Conservation (phyloP, 768 basidiomycete genomes). For the Rhizopogon sp. region DNA sequence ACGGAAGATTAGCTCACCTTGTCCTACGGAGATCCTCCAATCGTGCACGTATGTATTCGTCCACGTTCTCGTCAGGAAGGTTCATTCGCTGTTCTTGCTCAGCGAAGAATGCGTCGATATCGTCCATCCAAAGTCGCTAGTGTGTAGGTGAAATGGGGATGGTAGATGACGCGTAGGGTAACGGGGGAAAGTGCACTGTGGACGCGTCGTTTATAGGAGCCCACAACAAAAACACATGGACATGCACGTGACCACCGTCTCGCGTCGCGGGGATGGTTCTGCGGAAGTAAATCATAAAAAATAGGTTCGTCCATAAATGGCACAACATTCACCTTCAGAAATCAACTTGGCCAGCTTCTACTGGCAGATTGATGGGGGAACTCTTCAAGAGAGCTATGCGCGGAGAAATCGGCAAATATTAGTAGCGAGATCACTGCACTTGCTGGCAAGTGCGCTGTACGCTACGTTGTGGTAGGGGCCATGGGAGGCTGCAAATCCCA, state of each 20-base stretch:
- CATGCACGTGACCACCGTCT: constrained; percentile 2
- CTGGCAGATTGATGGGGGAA: neutral
- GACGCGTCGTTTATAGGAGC: constrained; percentile 1
- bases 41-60: constrained; percentile 39
- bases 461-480: neutral
- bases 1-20: constrained; percentile 8
- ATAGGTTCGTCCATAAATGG: neutral
- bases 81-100: constrained; percentile 54
- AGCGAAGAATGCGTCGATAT: constrained; percentile 43
- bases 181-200: neutral
- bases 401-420: neutral
- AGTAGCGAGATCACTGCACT: neutral
- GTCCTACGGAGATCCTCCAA: constrained; percentile 10
- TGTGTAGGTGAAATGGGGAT: neutral
- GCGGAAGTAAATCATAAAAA: constrained; percentile 3
- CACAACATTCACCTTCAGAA: neutral
- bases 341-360: neutral
- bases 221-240: neutral
- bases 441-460: constrained; percentile 1
- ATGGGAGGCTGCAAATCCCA: neutral
- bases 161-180: neutral
- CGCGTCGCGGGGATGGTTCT: constrained; percentile 1
- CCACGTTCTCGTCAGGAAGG: constrained; percentile 46
- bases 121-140: constrained; percentile 15
- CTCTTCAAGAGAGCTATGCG: neutral